Base-by-base conservation (phyloP, 2,329 filamentous ascomycete genomes). In the Dissoconium aciculare region DNA sequence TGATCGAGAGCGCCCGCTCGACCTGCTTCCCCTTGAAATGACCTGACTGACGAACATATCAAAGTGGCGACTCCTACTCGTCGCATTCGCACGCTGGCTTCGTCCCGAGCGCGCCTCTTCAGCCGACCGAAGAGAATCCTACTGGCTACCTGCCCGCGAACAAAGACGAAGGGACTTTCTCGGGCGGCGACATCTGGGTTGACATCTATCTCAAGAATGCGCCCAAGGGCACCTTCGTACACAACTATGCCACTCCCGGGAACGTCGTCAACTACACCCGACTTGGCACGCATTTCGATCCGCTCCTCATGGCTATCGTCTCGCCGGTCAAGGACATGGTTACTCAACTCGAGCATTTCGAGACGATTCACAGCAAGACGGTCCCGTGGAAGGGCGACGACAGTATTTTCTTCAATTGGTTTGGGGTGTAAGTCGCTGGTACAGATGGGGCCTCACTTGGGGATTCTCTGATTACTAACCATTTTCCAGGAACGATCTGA, bases 331-430 rank as follows among this genome's bases (percentile, higher is more conserved):
- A n/a, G 19, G 19, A 23, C n/a, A 23, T 23, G 19, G 19, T 23
- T n/a, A n/a, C 8, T 23, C 19, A 23, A n/a, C 8, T 23, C 8
- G 19, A n/a, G 8, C 19, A 23, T 23, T 23, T 23, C 19, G 19
- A 23, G 19, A 23, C 8, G 19, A 8, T 23, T n/a, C 19, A 23
- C 19, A 23, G 19, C 19, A 23, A 23, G n/a, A n/a, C 19, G n/a
- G 19, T 23, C 8, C 19, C 19, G 19, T 23, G 19, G 19, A 23
- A 8, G 8, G 19, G 19, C 19, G 19, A 23, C 8, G n/a, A 23
- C n/a, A 23, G 19, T 23, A 23, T 23, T 23, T 23, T 23, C 19
- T 23, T 23, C 19, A 23, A 23, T 23, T 23, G 19, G 19, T 23
- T 23, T n/a, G 19, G 19, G n/a, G 19, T 23, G 19, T 23, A n/a